A percentile compares a stretch with the other conserved stretches of the same genome.
Conservation (phyloP, 768 basidiomycete species). For the Boletus reticulatus region DNA sequence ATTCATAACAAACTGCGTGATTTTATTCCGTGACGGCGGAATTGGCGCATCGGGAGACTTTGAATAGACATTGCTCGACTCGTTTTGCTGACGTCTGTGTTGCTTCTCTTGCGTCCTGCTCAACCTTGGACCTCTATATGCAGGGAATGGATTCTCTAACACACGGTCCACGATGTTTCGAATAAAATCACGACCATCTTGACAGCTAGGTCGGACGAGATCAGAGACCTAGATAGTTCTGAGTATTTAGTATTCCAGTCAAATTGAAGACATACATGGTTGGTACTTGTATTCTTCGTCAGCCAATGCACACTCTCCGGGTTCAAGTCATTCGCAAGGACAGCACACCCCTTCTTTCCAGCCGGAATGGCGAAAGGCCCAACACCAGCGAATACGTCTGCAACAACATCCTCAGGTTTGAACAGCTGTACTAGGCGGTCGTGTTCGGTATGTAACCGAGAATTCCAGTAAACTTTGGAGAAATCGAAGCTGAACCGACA, state of each 20-base stretch:
- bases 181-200: constrained; percentile 90
- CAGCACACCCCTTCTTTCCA: constrained; percentile 85
- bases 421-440: constrained; percentile 77
- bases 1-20: constrained; percentile 97
- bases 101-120: constrained; percentile 40
- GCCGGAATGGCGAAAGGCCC: constrained; percentile 96
- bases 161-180: constrained; percentile 49
- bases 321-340: constrained; percentile 93
- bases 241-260: neutral
- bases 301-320: constrained; percentile 83
- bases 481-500: constrained; percentile 95
- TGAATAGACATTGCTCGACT: neutral
- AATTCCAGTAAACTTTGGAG: constrained; percentile 97
- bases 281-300: constrained; percentile 64
- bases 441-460: constrained; percentile 89
- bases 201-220: constrained; percentile 68
- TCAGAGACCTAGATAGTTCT: constrained; percentile 50
- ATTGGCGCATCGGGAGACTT: constrained; percentile 5
- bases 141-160: constrained; percentile 66
- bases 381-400: constrained; percentile 95
- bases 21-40: constrained; percentile 45
- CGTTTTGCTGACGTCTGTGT: constrained; percentile 39
- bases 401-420: constrained; percentile 73
- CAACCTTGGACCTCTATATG: constrained; percentile 44
- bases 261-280: constrained; percentile 55